These are phyloP conservation scores for Calendula officinalis DNA, from an alignment of 129 eudicot species.

Conservation along the genomic window DNA sequence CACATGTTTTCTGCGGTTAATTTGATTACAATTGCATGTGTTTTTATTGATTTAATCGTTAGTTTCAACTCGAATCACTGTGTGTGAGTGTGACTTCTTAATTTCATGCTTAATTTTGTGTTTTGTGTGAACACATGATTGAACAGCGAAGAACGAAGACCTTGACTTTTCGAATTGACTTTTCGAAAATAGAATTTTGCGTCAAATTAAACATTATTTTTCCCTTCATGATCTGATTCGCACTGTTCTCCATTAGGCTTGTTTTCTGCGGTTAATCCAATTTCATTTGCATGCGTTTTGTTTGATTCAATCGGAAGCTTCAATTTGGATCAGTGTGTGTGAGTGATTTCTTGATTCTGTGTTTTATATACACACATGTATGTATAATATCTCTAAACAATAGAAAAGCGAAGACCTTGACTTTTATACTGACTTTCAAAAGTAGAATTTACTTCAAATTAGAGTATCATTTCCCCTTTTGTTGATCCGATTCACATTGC, in stretches of 20 bases:
- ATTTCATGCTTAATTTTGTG: not conserved
- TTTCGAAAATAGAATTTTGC: not conserved
- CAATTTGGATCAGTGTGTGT: constrained; percentile 1
- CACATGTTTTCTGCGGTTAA: not conserved
- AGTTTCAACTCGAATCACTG: too few species aligned
- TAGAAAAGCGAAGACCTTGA: constrained; percentile 15
- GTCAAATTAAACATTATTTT: not conserved
- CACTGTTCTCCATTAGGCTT: not conserved
- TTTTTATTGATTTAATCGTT: too few species aligned
- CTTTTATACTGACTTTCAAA: constrained; percentile 16
- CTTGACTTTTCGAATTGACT: not conserved
- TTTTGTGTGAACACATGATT: not conserved
- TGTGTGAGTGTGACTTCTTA: not conserved
- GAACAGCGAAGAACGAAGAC: not conserved
- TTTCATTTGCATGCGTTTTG: constrained; percentile 1
- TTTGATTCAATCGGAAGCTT: not conserved
- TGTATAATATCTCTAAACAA: not conserved
- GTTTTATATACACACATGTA: not conserved
- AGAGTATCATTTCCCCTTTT: not conserved
- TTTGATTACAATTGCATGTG: constrained; percentile 1
- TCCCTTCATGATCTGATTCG: not conserved
- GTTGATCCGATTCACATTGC: not conserved
- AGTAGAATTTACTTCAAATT: not conserved
- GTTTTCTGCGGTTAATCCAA: not conserved
- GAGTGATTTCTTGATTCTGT: not conserved